A percentile compares a stretch with the other conserved stretches of the same genome.
These are phyloP conservation scores for Amborella trichopoda DNA, from an alignment of 164 flowering plant species.

Conservation along the genomic window DNA sequence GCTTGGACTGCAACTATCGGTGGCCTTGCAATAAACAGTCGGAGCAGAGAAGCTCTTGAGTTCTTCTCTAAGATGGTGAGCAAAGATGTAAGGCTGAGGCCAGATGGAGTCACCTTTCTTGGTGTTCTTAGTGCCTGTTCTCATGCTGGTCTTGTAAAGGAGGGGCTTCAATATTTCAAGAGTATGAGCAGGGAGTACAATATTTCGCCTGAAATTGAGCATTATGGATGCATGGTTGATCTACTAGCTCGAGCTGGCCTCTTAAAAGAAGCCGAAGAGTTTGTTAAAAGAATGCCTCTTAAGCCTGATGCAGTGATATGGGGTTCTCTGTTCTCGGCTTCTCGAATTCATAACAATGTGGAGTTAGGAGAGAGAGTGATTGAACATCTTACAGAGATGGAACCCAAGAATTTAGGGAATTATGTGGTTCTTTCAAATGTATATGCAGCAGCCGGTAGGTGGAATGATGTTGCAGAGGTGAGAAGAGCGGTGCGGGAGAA, in stretches of 20 bases:
- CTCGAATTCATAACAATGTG: constrained; percentile 1
- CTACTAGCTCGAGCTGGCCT: constrained; percentile 14
- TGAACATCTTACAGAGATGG: constrained; percentile 1
- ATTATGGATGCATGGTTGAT: constrained; percentile 16
- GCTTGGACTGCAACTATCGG: constrained; percentile 9
- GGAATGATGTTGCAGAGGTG: constrained; percentile 6
- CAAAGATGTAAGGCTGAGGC: constrained; percentile 1
- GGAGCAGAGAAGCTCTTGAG: constrained; percentile 7
- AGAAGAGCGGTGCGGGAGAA: constrained; percentile 2
- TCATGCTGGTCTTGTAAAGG: constrained; percentile 1
- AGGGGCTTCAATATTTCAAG: constrained; percentile 2
- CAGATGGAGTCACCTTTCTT: constrained; percentile 9
- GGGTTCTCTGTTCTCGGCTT: constrained; percentile 3
- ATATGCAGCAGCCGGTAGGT: constrained; percentile 4
- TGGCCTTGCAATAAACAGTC: constrained; percentile 11
- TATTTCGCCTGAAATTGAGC: constrained; percentile 4
- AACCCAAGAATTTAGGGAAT: constrained; percentile 1
- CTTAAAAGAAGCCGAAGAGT: constrained; percentile 7
- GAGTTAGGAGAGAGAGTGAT: constrained; percentile 5
- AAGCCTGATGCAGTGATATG: constrained; percentile 4
- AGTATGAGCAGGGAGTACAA: constrained; percentile 2
- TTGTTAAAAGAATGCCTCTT: constrained; percentile 7
- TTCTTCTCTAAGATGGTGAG: constrained; percentile 3
- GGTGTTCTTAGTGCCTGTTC: constrained; percentile 4
- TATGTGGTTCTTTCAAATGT: constrained; percentile 3